Conservation (phyloP, 2,329 filamentous ascomycete genomes). For the Clonostachys rhizophaga region DNA sequence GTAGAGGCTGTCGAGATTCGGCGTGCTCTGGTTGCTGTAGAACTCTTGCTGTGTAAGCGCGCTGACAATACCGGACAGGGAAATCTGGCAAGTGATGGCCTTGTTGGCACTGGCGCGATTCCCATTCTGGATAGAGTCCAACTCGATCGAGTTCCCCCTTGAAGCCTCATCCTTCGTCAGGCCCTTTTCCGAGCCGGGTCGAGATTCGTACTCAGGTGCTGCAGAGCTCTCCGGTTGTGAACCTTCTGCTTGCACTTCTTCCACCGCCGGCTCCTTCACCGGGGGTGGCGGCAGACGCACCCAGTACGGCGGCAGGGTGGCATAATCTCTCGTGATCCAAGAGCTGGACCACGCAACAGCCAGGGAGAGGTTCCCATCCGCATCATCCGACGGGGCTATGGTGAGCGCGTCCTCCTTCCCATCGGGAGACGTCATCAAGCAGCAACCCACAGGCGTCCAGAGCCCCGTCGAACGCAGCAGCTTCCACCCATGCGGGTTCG, state of each 20-base stretch:
- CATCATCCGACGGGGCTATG: slow-evolving; percentile 52
- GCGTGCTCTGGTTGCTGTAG: not conserved
- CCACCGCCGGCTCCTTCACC: not conserved
- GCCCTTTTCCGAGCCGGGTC: no score
- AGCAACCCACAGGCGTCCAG: slow-evolving; percentile 56
- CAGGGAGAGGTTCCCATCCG: slow-evolving; percentile 55
- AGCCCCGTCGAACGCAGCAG: slow-evolving; percentile 51
- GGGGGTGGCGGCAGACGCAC: slow-evolving; percentile 35
- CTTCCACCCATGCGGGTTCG: slow-evolving; percentile 53
- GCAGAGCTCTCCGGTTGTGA: not conserved
- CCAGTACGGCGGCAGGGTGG: slow-evolving; percentile 57
- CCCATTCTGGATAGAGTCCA: no score
- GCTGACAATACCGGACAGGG: slow-evolving; percentile 36
- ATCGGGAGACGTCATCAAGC: slow-evolving; percentile 48
- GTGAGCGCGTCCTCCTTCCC: slow-evolving; percentile 42
- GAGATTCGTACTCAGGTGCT: not conserved
- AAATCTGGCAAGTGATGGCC: slow-evolving; percentile 43
- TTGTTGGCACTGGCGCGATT: not conserved
- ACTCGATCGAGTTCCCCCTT: no score
- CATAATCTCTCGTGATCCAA: slow-evolving; percentile 47
- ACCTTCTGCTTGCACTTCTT: not conserved
- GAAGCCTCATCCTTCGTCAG: no score
- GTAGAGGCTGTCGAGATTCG: slow-evolving; percentile 29
- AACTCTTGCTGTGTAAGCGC: slow-evolving; percentile 26
- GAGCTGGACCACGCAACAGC: slow-evolving; percentile 49